Base-by-base conservation (phyloP, 2,329 filamentous ascomycete species). In the Calonectria pteridis region DNA sequence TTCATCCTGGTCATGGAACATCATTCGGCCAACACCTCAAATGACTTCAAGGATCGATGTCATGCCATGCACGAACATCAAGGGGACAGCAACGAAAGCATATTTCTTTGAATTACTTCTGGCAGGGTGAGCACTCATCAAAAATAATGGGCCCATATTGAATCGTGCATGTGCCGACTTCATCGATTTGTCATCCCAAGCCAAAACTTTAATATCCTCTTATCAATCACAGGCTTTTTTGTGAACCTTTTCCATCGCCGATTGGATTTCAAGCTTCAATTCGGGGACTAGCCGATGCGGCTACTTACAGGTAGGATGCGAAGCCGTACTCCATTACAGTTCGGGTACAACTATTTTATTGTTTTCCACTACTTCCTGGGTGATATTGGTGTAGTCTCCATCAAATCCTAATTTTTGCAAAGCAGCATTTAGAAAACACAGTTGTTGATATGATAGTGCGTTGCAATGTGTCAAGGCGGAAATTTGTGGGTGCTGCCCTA, bases 391-490 rank as follows among this genome's bases (percentile, higher is more conserved):
- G 20, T 4, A 43, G 23, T 46, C 3, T 46, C 18, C 0, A 46
- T 4, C 2, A 23, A 46, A 11, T 11, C 23, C 23, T 13, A 46
- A 10, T 46, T 4, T 23, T 2, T 6, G 0, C 20, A 2, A 46
- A 46, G 2, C 20, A 46, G 11, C 7, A 13, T 46, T n/a, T 23
- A 20, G 3, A 46, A 13, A 23, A 13, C 6, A 11, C 20, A 13
- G 6, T 46, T 23, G 1, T 46, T n/a, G 7, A 3, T 23, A 13
- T n/a, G 10, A 23, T 23, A 9, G 11, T 46, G 13, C 10, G 1
- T 7, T 46, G 9, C 1, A n/a, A 10, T n/a, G 9, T 18, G 2
- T 6, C n/a, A 7, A 23, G 2, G 11, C 0, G 11, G 13, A 9
- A 46, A 46, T 55, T 31, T 29, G 11, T 14, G 28, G 50, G 28